Evolutionary conservation across 345 rosid genomes (phyloP).

Genomic region (Euphorbia peplus): DNA sequence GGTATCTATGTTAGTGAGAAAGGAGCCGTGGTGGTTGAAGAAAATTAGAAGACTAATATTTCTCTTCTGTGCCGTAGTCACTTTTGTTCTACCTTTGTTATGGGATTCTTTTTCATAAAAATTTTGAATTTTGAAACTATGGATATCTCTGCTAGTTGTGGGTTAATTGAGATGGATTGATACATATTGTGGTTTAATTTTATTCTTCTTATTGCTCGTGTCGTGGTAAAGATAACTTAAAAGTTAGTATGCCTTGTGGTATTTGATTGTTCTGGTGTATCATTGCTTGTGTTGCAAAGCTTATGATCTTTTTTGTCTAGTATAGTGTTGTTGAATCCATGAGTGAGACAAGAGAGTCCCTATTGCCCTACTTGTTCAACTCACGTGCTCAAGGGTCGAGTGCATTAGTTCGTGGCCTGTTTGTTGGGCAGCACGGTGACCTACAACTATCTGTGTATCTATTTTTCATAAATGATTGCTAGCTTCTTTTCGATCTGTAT

Average conservation of each 20-base stretch:
- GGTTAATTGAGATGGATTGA: neutral
- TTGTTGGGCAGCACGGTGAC: too few species aligned
- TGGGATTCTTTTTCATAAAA: neutral
- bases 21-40: neutral
- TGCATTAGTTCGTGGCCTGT: too few species aligned
- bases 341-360: too few species aligned
- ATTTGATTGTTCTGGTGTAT: neutral
- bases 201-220: neutral
- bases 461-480: too few species aligned
- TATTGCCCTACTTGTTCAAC: too few species aligned
- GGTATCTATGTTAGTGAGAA: constrained; percentile 11
- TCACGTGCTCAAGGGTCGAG: too few species aligned
- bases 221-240: neutral
- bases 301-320: neutral
- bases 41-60: neutral
- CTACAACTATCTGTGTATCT: too few species aligned
- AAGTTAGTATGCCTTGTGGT: neutral
- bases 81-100: neutral
- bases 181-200: neutral
- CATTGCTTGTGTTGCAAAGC: neutral
- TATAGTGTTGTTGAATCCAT: too few species aligned
- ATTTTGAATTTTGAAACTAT: neutral
- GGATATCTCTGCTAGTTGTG: neutral
- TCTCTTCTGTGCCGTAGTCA: neutral
- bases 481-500: too few species aligned